Evolutionary conservation across 306 rosid genomes (phyloP), one percentile per base, ranked within the genome.

Genomic region (Trichosanthes cucumerina): DNA sequence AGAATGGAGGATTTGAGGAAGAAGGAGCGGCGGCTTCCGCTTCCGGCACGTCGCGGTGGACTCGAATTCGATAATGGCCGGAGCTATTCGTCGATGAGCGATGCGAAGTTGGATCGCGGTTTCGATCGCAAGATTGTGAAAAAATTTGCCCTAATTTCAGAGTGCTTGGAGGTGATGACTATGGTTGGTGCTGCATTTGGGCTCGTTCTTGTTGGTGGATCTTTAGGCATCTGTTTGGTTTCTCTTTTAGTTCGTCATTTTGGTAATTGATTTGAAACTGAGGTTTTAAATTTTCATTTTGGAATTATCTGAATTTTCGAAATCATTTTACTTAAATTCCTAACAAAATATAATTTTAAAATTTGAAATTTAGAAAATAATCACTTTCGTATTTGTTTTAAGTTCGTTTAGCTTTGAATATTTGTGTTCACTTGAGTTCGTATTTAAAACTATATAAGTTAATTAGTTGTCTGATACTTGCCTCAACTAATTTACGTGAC

Each of bases 151-250:
- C 23, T 86, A 15, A 8, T 78, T 38, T 80, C 80, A 34, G 53
- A 82, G 50, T 78, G 47, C 14, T 72, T 77, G n/a, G 85, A 81
- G 88, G 69, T 85, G 59, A 23, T 85, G 71, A 82, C 83, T 11
- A 80, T 72, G 79, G 80, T 81, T 19, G 79, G 85, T 70, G 80
- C 83, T 87, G 80, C 81, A 80, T 56, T 87, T 58, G 92, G 86
- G 3, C 85, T 89, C 73, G 90, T 86, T 68, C 75, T 85, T 76
- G 80, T 89, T 75, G 1, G 68, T 66, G 92, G 90, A 75, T 81
- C 83, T 73, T 77, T 86, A 76, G 75, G 31, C 64, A 76, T 89
- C 80, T 86, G 7, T 81, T 60, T 89, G 28, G 77, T 86, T 19
- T 81, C 86, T 56, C 57, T 89, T 9, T 31, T 85, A 41, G 77